Evolutionary conservation across 495 filamentous ascomycete genomes (phyloP), one percentile per base, ranked within the genome.

Genomic region (Neurospora terricola): DNA sequence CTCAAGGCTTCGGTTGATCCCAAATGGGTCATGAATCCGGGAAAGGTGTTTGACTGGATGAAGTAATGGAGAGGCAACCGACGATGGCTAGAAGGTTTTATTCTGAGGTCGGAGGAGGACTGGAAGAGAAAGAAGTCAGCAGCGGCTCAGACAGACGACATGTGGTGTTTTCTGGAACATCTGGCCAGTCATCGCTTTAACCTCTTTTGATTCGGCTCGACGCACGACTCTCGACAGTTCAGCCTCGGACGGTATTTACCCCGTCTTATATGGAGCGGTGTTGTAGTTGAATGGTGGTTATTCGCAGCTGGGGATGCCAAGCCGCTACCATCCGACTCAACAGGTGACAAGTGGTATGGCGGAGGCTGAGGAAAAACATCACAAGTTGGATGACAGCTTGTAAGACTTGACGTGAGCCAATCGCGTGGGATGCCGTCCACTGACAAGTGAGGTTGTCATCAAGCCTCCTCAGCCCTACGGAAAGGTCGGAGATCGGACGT

Each of bases 11-110:
- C 77, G 9, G 72, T 82, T 16, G 81, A 82, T 75, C 78, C 78
- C 18, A 75, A 73, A 70, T 79, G 76, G 79, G 37, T 82, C 4
- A 79, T 82, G 78, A 82, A 81, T 48, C 81, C 81, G 5, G 81
- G 80, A 5, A 82, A 82, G 73, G 78, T 82, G 30, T 81, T 82
- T 75, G 77, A 80, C 39, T 78, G 69, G 37, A 39, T 11, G 39
- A 1, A 12, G 27, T 62, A 34, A 34, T 8, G 23, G 3, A 34
- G 54, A 8, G 23, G 54, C 54, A 62, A 62, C 54, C 54, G 23
- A 14, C 6, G 6, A 6, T 62, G 27, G 14, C 1, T 30, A 5
- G 0, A 54, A 54, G 11, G 5, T 21, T 27, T 14, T 6, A 12
- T 6, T 54, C 45, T 11, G 21, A 54, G 45, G 10, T 27, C 5